Conservation (phyloP, 2,329 filamentous ascomycete species). For the Camillea tinctor region DNA sequence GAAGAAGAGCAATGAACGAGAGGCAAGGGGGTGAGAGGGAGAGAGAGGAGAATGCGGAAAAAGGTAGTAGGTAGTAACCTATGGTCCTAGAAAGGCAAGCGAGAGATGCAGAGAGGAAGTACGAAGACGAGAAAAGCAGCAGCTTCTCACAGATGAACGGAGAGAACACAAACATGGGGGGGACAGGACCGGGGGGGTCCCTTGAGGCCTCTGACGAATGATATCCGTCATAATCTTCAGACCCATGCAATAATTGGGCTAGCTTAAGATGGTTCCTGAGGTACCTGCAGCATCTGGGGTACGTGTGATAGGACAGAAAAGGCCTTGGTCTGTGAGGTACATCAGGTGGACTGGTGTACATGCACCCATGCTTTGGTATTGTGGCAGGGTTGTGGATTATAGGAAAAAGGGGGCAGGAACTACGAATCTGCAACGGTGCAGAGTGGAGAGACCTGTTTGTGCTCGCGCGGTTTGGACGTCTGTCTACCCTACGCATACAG, state of each 20-base stretch:
- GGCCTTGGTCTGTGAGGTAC: not conserved
- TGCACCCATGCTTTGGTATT: not conserved
- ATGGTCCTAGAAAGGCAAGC: not conserved
- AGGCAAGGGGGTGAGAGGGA: not conserved
- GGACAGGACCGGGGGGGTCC: not conserved
- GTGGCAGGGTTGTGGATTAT: not conserved
- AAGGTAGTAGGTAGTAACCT: not conserved
- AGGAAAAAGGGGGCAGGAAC: not conserved
- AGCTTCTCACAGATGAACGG: not conserved
- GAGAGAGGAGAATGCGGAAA: not conserved
- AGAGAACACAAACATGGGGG: not conserved
- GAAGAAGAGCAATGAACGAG: not conserved
- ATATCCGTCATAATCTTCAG: not conserved
- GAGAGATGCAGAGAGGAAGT: not conserved
- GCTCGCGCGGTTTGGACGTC: not conserved
- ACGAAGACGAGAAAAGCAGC: not conserved
- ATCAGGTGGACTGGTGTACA: not conserved
- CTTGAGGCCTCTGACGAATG: not conserved
- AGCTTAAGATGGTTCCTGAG: not conserved
- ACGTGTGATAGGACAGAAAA: not conserved
- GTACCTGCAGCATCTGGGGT: slow-evolving; percentile 3
- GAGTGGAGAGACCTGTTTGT: not conserved
- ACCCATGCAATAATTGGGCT: not conserved
- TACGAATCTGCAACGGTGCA: not conserved
- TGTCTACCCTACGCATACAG: too few species aligned